Evolutionary conservation across 2,329 filamentous ascomycete species (phyloP).

Genomic region (Calonectria hawksworthii): DNA sequence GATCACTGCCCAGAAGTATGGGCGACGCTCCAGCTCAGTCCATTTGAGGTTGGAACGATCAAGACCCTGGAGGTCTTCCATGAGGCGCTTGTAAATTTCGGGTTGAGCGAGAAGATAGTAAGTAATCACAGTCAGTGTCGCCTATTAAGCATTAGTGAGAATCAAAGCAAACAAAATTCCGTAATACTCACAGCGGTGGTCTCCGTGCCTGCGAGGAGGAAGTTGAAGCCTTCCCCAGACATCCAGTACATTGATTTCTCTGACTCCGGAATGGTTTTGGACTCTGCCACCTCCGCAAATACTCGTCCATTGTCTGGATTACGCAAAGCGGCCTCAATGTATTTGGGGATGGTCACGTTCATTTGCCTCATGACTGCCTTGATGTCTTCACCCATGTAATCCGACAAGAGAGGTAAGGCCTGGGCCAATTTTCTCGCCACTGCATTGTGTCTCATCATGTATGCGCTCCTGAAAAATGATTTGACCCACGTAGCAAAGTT

Average conservation of each 20-base stretch:
- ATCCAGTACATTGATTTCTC: constrained; percentile 54
- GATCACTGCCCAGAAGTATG: constrained; percentile 55
- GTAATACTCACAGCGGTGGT: constrained; percentile 49
- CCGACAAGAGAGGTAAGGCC: constrained; percentile 23
- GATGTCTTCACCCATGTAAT: constrained; percentile 34
- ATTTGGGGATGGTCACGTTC: constrained; percentile 33
- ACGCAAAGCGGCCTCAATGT: constrained; percentile 21
- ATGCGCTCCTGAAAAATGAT: constrained; percentile 49
- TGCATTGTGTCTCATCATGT: constrained; percentile 51
- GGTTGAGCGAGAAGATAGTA: constrained; percentile 54
- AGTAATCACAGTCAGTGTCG: constrained; percentile 51
- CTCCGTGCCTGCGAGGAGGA: constrained; percentile 56
- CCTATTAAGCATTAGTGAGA: constrained; percentile 17
- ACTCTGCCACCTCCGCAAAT: constrained; percentile 36
- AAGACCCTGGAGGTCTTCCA: constrained; percentile 45
- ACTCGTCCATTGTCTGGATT: constrained; percentile 33
- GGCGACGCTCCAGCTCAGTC: constrained; percentile 51
- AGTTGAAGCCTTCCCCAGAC: constrained; percentile 53
- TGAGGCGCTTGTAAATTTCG: constrained; percentile 45
- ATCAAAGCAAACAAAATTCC: rapidly evolving
- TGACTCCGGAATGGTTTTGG: constrained; percentile 47
- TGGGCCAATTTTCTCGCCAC: constrained; percentile 41
- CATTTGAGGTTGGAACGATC: constrained; percentile 46
- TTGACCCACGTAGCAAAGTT: constrained; percentile 54
- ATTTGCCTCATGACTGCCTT: constrained; percentile 35